Base-by-base conservation (phyloP, 75 land plant species). In the Picea sitchensis region DNA sequence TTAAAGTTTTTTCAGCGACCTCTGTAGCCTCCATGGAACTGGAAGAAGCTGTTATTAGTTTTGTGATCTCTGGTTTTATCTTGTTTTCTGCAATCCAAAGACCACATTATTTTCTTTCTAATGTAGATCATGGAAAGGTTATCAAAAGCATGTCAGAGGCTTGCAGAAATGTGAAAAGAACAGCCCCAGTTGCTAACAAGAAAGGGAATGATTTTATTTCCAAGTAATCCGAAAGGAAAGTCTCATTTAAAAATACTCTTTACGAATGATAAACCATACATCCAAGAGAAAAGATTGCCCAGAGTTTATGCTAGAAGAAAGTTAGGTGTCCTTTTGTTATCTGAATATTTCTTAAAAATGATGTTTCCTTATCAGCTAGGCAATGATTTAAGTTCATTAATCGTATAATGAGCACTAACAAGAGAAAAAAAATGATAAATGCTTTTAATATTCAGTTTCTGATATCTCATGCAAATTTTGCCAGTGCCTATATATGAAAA, bases 1-100 rank as follows among this genome's bases (percentile, higher is more conserved):
- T 74, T 36, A 92, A 57, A 77, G 93, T 63, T 74, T 77, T 86
- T 65, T 83, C 83, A 17, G 97, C 97, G 58, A 92, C 95, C 76
- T 84, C 86, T 47, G 81, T 86, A 57, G 97, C 91, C 76, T 87
- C 88, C 92, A 92, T 84, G 58, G 83, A 57, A 72, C 79, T 81
- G 65, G 88, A 83, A n/a, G 90, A 84, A 15, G 67, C 87, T 17
- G 93, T 86, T 69, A 94, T 80, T 23, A 87, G 83, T 31, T 83
- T 86, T 30, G 97, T 94, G 21, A 94, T 75, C 78, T 86, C 84
- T 58, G 95, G 97, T 63, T 80, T 88, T 34, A 56, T 4, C 56
- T 75, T 75, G 60, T 26, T 75, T 58, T 57, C 76, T 75, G 76
- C 59, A 75, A 14, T 54, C 36, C 30, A 75, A 75, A 20, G 47